Conservation (phyloP, 768 basidiomycete genomes). For the Leccinum broughii region DNA sequence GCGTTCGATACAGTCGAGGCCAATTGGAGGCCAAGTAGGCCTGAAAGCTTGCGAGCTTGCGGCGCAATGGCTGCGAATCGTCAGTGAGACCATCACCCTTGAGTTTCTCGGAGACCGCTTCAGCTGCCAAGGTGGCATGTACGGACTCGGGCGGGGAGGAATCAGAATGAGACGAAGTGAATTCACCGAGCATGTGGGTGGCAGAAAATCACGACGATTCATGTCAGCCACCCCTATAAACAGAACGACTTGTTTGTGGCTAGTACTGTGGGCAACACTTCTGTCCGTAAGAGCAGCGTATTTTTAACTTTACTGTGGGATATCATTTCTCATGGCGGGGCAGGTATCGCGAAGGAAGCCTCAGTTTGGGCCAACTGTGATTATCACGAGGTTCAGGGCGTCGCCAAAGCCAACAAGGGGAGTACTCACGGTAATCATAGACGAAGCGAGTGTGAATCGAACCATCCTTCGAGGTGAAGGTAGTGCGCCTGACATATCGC, state of each 20-base stretch:
- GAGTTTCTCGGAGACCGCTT: neutral
- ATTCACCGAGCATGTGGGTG: conserved; percentile 14
- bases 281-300: neutral
- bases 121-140: conserved; percentile 9
- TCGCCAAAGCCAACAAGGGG: neutral
- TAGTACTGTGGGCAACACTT: neutral
- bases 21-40: conserved; percentile 8
- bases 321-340: neutral
- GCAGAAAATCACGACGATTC: neutral
- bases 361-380: conserved; percentile 22
- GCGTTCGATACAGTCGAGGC: conserved; percentile 21
- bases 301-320: neutral
- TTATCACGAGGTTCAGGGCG: conserved; percentile 14
- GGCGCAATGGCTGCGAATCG: neutral
- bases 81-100: conserved; percentile 2
- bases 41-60: conserved; percentile 12
- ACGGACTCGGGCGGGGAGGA: conserved; percentile 16
- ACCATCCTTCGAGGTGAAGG: conserved; percentile 58
- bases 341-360: neutral
- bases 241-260: neutral
- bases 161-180: neutral
- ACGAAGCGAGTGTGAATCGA: conserved; percentile 54
- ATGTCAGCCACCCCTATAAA: conserved; percentile 6
- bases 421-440: conserved; percentile 65
- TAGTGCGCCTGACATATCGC: conserved; percentile 59